Evolutionary conservation across 305 asterid genomes (phyloP), one percentile per base, ranked within the genome.

Genomic region (Galium porrigens): DNA sequence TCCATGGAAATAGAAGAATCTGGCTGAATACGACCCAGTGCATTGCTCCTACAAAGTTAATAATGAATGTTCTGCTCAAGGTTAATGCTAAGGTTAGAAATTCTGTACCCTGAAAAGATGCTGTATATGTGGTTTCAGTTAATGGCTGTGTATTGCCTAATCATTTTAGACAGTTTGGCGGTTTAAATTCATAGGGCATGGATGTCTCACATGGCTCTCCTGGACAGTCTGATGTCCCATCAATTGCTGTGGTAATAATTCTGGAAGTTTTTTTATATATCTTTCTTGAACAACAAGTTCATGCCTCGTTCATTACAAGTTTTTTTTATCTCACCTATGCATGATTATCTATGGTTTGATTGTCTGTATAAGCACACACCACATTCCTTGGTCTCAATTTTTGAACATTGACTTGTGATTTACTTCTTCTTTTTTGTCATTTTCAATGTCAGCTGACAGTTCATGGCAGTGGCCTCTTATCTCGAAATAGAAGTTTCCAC

Each of bases 1-100:
- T 33, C 95, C 96, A 0, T 91, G 98, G 98, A 88, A 91, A 75
- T 79, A 87, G 29, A 88, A 84, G 66, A 81, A 82, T 76, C 79
- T 91, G 75, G 77, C 96, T 5, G 95, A 86, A 10, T 82, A 81
- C 67, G 97, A 95, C 30, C 42, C 97, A 91, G 66, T 90, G 97
- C 79, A 65, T 88, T 64, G 84, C 89, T 1, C 96, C 96, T 6
- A 65, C 27, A 82, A 85, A 63, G 83, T 91, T 11, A 88, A 91
- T 91, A 25, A 85, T 94, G 1, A 91, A 91, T 73, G 76, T 88
- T 44, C 73, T 91, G 39, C 82, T 91, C 46, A 91, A 88, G 83
- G 86, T 88, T 66, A 91, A 91, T 63, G 96, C 96, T 0, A 88
- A 91, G 94, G 96, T 86, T 27, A 27, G 83, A 39, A 10, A 48